Evolutionary conservation across 495 filamentous ascomycete species (phyloP).

Genomic region (Astrothelium subdiscretum): DNA sequence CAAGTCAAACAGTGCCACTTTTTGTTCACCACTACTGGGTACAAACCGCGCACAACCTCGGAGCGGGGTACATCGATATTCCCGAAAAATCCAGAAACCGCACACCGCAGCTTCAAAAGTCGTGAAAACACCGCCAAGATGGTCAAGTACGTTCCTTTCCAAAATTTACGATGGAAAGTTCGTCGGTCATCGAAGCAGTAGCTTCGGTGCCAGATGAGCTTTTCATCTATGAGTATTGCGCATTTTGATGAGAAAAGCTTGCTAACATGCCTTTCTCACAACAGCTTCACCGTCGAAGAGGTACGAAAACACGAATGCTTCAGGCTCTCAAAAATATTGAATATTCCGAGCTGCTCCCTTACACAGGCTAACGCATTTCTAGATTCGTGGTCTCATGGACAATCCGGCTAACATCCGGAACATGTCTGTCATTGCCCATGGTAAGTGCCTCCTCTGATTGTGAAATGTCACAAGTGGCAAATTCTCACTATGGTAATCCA

Average conservation of each 20-base stretch:
- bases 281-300: slow-evolving; percentile 98
- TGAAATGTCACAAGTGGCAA: background rate
- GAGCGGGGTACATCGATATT: background rate
- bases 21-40: background rate
- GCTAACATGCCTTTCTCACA: slow-evolving; percentile 20
- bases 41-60: background rate
- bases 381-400: slow-evolving; percentile 96
- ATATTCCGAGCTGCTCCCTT: background rate
- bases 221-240: background rate
- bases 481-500: slow-evolving; percentile 5
- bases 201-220: background rate
- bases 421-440: slow-evolving; percentile 99
- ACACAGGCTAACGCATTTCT: slow-evolving; percentile 21
- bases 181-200: background rate
- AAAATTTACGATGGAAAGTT: background rate
- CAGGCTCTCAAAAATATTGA: background rate
- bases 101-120: background rate
- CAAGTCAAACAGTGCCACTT: background rate
- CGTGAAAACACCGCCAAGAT: slow-evolving; percentile 72
- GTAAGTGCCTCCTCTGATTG: slow-evolving; percentile 30
- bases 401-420: slow-evolving; percentile 93
- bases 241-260: background rate
- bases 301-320: slow-evolving; percentile 31
- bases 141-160: slow-evolving; percentile 81
- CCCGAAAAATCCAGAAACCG: background rate